Base-by-base conservation (phyloP, 768 basidiomycete genomes). In the Lactarius sp. region DNA sequence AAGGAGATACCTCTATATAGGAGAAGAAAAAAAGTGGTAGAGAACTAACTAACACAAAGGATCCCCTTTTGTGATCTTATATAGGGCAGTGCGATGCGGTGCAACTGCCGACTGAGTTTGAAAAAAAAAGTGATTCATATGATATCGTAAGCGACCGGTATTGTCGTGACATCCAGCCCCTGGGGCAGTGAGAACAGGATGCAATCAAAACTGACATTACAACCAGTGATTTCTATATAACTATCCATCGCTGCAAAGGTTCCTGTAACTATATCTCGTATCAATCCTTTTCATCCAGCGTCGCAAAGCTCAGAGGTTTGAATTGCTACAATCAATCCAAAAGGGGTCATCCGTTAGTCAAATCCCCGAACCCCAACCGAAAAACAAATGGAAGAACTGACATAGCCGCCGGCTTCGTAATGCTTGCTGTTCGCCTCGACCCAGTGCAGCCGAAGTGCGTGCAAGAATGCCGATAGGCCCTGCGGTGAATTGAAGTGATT, bases 341-440 rank as follows among this genome's bases (percentile, higher is more conserved):
- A 75, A 65, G 73, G 70, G 68, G 66, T 68, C 52, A 37, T 51
- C 54, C 68, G 71, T 71, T 71, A 70, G 70, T 69, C 66, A 27
- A 22, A 37, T 10, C 16, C 14, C 4, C 22, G 10, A 33, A 3
- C 14, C 16, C 31, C 13, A 49, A 47, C n/a, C 13, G 12, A 10
- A 60, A 14, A 22, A 41, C 20, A 55, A 37, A 42, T 6, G 10
- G 33, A 37, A 44, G 12, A n/a, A 87, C 88, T 74, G 77, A 93
- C 92, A 79, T 94, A 85, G 74, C 93, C 94, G 63, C 83, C 89
- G 39, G 91, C 94, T 75, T 90, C 85, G 73, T 89, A 96, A 72
- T 94, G 93, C 80, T 97, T 96, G 77, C 94, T 94, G 79, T 96
- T 97, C 58, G 88, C 92, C 76, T 98, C 95, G 63, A 98, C 96